Conservation (phyloP, 148 eudicot genomes). For the Rhododendron henanense region DNA sequence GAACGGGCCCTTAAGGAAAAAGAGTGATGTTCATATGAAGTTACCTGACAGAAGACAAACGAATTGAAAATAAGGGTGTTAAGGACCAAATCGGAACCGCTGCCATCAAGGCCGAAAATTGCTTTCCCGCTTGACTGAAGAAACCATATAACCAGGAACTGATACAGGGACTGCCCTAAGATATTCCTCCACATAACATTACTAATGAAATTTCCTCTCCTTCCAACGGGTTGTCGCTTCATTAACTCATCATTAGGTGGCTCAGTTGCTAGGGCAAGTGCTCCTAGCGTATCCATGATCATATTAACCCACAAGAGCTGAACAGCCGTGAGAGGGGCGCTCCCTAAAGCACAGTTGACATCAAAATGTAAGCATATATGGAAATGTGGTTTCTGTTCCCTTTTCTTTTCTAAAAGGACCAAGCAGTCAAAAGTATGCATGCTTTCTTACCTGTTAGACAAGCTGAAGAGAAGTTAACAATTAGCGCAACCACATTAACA, state of each 20-base stretch:
- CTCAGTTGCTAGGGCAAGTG: constrained; percentile 90
- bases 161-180: constrained; percentile 81
- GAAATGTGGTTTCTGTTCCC: neutral
- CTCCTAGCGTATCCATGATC: constrained; percentile 96
- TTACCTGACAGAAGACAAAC: constrained; percentile 94
- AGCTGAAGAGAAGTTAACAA: constrained; percentile 86
- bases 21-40: neutral
- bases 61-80: constrained; percentile 85
- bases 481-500: constrained; percentile 79
- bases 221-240: constrained; percentile 82
- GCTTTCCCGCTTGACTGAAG: constrained; percentile 65
- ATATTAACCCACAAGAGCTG: constrained; percentile 95
- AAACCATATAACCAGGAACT: constrained; percentile 65
- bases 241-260: constrained; percentile 83
- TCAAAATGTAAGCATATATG: neutral
- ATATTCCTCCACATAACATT: constrained; percentile 94
- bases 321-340: constrained; percentile 90
- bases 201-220: constrained; percentile 72
- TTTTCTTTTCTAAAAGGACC: neutral
- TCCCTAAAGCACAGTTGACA: constrained; percentile 36
- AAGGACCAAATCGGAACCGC: constrained; percentile 45
- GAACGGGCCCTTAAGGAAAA: neutral
- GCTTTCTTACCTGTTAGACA: constrained; percentile 67
- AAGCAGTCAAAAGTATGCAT: neutral
- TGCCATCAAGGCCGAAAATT: constrained; percentile 43